phyloP scores from a whole-genome alignment of 148 eudicot genomes.

The Pouteria glomerata region DNA sequence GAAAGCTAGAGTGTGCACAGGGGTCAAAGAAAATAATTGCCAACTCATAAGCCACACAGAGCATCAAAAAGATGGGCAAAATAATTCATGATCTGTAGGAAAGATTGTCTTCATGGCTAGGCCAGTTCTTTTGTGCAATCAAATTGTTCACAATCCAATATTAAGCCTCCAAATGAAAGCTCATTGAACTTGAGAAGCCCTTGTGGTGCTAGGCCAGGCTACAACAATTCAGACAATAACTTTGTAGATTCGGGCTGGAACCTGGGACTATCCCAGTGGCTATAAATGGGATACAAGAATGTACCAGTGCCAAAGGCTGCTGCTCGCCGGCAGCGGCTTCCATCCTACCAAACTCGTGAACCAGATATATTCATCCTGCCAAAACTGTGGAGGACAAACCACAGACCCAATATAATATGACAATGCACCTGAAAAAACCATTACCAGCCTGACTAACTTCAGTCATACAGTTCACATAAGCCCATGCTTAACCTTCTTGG shows the following conservation, averaged over 20 bases:
- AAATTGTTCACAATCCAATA: background rate
- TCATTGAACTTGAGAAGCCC: background rate
- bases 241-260: background rate
- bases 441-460: background rate
- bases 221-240: background rate
- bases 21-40: background rate
- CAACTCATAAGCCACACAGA: background rate
- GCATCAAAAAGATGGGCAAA: background rate
- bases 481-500: background rate
- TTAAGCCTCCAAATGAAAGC: background rate
- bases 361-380: background rate
- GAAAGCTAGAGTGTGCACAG: background rate
- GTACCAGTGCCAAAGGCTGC: too few species aligned
- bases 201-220: too few species aligned
- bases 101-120: background rate
- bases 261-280: background rate
- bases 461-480: background rate
- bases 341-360: background rate
- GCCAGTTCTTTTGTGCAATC: background rate
- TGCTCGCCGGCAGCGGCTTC: too few species aligned
- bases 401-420: background rate
- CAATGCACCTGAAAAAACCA: background rate
- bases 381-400: background rate
- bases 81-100: background rate
- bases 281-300: background rate